phyloP scores from a whole-genome alignment of 805 yeast genomes.

The Wickerhamomyces tratensis region DNA sequence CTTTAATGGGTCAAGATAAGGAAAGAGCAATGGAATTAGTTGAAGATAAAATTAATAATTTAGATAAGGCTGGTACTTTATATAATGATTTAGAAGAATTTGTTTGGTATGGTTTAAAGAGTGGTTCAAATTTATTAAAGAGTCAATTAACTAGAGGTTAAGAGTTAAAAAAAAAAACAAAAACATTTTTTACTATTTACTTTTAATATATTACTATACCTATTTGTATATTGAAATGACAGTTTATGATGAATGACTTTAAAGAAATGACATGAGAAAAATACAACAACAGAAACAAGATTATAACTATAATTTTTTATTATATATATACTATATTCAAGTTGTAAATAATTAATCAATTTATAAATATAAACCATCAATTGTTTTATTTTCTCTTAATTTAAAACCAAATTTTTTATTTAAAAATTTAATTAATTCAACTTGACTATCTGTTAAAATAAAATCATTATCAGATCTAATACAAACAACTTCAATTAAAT shows the following conservation, averaged over 20 bases:
- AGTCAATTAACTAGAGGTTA: constrained; percentile 61
- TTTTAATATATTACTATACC: too few relatives aligned
- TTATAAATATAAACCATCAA: not conserved
- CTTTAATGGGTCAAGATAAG: constrained; percentile 71
- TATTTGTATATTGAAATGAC: too few relatives aligned
- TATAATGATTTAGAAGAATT: constrained; percentile 69
- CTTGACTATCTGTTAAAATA: constrained; percentile 49
- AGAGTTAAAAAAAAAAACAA: too few relatives aligned
- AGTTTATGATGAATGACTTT: too few relatives aligned
- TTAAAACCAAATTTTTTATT: too few relatives aligned
- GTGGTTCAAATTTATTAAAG: constrained; percentile 55
- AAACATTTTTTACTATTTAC: too few relatives aligned
- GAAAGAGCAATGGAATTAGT: constrained; percentile 50
- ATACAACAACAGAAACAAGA: too few relatives aligned
- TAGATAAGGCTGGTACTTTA: constrained; percentile 46
- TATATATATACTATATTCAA: too few relatives aligned
- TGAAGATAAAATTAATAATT: constrained; percentile 42
- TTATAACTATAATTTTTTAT: too few relatives aligned
- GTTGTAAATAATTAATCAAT: too few relatives aligned
- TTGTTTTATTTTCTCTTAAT: not conserved
- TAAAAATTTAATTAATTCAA: not conserved
- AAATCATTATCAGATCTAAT: not conserved
- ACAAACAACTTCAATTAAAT: constrained; percentile 3
- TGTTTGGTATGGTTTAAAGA: constrained; percentile 57
- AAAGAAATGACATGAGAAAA: too few relatives aligned